A percentile compares a stretch with the other conserved stretches of the same genome.
Conservation (phyloP, 1,139 yeast genomes). For the Suhomyces wounanorum region DNA sequence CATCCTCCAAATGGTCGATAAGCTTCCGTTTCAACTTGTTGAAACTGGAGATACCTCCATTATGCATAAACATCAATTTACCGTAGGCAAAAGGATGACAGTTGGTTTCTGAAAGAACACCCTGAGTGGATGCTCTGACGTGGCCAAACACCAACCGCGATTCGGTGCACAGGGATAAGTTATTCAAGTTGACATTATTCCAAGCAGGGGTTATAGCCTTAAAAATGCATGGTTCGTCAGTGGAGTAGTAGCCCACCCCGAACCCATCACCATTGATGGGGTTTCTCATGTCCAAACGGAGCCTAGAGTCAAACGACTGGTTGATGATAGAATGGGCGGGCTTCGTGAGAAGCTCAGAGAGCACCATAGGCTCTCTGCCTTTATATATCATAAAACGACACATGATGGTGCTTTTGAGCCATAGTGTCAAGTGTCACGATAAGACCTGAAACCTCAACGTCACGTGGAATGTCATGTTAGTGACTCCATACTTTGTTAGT, state of each 20-base stretch:
- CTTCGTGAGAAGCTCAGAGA: conserved; percentile 83
- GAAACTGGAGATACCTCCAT: conserved; percentile 86
- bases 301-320: conserved; percentile 89
- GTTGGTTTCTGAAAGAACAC: conserved; percentile 89
- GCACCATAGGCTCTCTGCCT: conserved; percentile 72
- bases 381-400: conserved; percentile 54
- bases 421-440: background rate
- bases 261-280: conserved; percentile 98
- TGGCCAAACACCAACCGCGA: conserved; percentile 88
- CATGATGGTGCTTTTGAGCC: conserved; percentile 25
- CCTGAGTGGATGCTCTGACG: conserved; percentile 94
- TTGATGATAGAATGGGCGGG: conserved; percentile 98
- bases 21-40: conserved; percentile 69
- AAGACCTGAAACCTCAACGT: background rate
- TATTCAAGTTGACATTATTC: conserved; percentile 89
- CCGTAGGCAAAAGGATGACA: conserved; percentile 94
- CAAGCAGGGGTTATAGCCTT: conserved; percentile 97
- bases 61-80: conserved; percentile 93
- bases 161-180: conserved; percentile 83
- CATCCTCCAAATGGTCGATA: conserved; percentile 72
- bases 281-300: conserved; percentile 81
- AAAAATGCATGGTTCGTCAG: conserved; percentile 68
- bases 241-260: conserved; percentile 91
- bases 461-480: background rate
- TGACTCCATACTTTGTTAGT: background rate